Percentiles rank a stretch among this genome's conserved stretches.
Conservation (phyloP, 1,284 basidiomycete genomes). For the Ganoderma lingzhi region DNA sequence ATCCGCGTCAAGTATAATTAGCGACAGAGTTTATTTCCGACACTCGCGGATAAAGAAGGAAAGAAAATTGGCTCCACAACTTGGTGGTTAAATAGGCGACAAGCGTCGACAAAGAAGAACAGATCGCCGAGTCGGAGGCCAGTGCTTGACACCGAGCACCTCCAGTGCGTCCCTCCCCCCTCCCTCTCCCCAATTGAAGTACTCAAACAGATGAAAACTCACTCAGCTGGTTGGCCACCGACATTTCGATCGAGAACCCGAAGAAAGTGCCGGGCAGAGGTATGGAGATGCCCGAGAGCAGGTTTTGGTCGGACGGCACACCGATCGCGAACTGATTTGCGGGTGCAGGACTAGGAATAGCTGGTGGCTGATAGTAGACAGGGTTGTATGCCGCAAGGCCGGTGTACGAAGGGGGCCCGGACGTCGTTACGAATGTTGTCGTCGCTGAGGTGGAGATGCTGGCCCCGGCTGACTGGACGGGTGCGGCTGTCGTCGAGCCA, state of each 20-base stretch:
- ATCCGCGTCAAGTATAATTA: constrained; percentile 1
- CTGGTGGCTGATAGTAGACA: constrained; percentile 32
- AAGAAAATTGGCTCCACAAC: neutral
- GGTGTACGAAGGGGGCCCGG: constrained; percentile 27
- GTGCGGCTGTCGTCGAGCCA: constrained; percentile 28
- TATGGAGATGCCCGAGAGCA: constrained; percentile 63
- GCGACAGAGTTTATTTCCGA: neutral
- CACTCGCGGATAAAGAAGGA: neutral
- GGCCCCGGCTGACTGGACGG: constrained; percentile 10
- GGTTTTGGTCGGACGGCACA: constrained; percentile 34
- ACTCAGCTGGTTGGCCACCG: constrained; percentile 65
- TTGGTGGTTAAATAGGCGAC: neutral
- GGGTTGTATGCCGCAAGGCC: constrained; percentile 36
- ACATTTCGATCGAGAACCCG: constrained; percentile 80
- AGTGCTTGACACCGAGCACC: neutral
- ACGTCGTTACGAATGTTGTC: constrained; percentile 25
- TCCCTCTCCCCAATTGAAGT: neutral
- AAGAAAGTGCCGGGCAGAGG: constrained; percentile 66
- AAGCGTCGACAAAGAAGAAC: too few relatives aligned
- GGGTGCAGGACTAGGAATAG: constrained; percentile 31
- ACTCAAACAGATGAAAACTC: constrained; percentile 10
- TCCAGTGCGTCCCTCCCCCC: neutral
- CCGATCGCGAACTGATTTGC: constrained; percentile 37
- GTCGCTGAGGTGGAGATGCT: constrained; percentile 14
- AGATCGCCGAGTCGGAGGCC: neutral